Evolutionary conservation across 495 filamentous ascomycete genomes (phyloP).

Genomic region (Penicillium malachiteum): DNA sequence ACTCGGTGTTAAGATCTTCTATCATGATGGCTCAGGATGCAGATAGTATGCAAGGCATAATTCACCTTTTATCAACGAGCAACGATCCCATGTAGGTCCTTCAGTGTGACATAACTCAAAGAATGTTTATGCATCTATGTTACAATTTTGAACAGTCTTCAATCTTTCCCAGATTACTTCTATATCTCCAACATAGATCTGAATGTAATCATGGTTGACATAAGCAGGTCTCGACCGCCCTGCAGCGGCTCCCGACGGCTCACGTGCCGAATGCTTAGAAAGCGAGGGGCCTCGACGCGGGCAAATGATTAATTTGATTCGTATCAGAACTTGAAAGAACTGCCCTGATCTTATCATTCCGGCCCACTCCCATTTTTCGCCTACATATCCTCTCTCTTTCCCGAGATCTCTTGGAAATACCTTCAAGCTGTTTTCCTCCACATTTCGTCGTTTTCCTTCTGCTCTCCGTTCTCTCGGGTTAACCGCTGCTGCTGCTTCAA

Average conservation of each 20-base stretch:
- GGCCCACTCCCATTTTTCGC: slow-evolving; percentile 19
- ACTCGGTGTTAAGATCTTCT: no score
- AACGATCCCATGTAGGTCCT: background rate
- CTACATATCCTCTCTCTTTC: slow-evolving; percentile 18
- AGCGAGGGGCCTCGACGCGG: slow-evolving; percentile 28
- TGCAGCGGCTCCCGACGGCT: background rate
- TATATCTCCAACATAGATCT: no score
- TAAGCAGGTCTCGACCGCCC: slow-evolving; percentile 21
- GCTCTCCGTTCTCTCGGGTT: slow-evolving; percentile 61
- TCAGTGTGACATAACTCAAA: no score
- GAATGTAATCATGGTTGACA: background rate
- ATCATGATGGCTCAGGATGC: no score
- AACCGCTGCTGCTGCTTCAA: slow-evolving; percentile 63
- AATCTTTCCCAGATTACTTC: no score
- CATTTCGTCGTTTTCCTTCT: slow-evolving; percentile 63
- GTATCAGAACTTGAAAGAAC: slow-evolving; percentile 16
- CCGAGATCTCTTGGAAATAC: slow-evolving; percentile 6
- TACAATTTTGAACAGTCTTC: background rate
- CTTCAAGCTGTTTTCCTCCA: slow-evolving; percentile 84
- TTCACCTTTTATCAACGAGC: no score
- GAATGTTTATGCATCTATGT: no score
- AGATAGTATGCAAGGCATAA: no score
- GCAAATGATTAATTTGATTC: slow-evolving; percentile 24
- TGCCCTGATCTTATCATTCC: slow-evolving; percentile 17
- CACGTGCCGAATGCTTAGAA: slow-evolving; percentile 31